These are phyloP conservation scores for Pythium grandisporangium DNA, from an alignment of 352 stramenopile species.

Conservation along the genomic window DNA sequence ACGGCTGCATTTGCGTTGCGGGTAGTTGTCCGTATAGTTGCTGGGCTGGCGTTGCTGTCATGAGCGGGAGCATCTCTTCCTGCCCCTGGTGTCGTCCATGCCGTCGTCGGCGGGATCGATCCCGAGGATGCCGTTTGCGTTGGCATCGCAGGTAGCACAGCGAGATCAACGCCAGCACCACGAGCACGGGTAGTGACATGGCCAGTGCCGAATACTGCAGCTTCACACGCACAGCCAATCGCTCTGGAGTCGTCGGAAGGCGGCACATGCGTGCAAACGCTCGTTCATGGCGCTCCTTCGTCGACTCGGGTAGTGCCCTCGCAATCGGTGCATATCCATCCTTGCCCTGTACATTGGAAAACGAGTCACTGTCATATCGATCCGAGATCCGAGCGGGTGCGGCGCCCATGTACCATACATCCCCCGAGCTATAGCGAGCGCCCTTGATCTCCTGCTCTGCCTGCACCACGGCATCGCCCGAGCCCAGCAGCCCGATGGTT, in stretches of 20 bases:
- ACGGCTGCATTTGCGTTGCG: no score
- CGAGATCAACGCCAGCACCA: conserved; percentile 11
- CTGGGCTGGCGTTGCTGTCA: no score
- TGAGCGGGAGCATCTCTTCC: no score
- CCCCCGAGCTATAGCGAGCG: conserved; percentile 3
- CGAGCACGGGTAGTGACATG: conserved; percentile 1
- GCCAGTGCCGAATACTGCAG: neutral
- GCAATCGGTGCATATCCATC: no score
- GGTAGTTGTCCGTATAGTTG: no score
- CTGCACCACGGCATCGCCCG: conserved; percentile 4
- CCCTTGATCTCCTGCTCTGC: conserved; percentile 2
- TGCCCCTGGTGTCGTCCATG: no score
- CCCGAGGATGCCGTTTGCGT: conserved; percentile 5
- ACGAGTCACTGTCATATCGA: no score
- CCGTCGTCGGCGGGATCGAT: no score
- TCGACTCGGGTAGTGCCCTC: no score
- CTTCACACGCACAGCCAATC: conserved; percentile 4
- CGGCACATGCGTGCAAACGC: conserved; percentile 1
- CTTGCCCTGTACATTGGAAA: no score
- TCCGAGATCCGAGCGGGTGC: conserved; percentile 13
- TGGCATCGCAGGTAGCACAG: conserved; percentile 13
- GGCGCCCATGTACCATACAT: conserved; percentile 14
- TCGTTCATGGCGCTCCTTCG: no score
- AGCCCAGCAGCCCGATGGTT: neutral
- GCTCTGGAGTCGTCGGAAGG: neutral